A percentile compares a stretch with the other conserved stretches of the same genome.
Conservation (phyloP, 78 protist genomes). For the Dictyostelium brefeldianum region DNA sequence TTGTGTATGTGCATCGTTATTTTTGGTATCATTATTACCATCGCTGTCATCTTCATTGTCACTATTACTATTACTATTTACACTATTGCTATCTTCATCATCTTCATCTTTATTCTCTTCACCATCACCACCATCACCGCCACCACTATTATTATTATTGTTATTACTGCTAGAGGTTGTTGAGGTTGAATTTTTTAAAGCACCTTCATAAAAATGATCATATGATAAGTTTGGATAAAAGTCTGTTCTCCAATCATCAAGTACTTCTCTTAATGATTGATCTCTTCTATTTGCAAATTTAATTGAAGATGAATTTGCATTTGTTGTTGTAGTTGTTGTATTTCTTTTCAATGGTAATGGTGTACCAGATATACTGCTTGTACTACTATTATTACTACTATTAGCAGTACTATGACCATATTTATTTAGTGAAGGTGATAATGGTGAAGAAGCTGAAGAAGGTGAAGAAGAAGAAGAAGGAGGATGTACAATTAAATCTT, state of each 20-base stretch:
- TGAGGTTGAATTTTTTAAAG: background rate
- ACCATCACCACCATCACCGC: background rate
- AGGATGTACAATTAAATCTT: conserved; percentile 12
- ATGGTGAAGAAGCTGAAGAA: background rate
- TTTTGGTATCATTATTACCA: background rate
- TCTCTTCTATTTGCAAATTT: background rate
- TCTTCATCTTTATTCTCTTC: background rate
- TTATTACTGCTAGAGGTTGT: background rate
- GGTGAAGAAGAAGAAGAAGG: background rate
- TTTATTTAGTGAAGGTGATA: background rate
- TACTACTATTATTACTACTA: background rate
- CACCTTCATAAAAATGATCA: conserved; percentile 4
- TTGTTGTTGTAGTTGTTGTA: background rate
- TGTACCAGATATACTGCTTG: background rate
- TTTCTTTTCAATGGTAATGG: background rate
- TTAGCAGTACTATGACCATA: background rate
- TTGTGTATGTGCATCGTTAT: background rate
- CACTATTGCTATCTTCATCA: background rate
- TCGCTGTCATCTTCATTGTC: background rate
- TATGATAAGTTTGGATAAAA: conserved; percentile 26
- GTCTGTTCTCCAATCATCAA: conserved; percentile 32
- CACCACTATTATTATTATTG: background rate
- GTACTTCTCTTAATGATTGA: conserved; percentile 5
- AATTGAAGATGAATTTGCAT: background rate
- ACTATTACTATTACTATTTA: background rate